A percentile compares a stretch with the other conserved stretches of the same genome.
Evolutionary conservation across 2,329 filamentous ascomycete genomes (phyloP).

Genomic region (Fusarium scirpi): DNA sequence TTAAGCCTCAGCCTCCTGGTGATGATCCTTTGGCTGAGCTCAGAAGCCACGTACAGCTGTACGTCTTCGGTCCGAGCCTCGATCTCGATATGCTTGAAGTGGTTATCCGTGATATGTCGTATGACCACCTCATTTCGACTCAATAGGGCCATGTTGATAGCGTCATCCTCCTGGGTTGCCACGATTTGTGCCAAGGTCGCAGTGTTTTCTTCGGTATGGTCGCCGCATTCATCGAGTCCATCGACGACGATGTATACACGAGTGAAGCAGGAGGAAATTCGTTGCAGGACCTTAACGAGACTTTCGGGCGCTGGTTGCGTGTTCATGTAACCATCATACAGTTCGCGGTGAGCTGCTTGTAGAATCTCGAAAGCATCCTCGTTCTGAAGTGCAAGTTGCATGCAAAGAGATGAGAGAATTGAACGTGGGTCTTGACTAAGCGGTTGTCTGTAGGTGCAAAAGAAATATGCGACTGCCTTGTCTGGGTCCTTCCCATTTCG

Average conservation of each 20-base stretch:
- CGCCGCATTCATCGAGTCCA: conserved; percentile 15
- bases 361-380: neutral
- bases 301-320: neutral
- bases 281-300: fast-evolving
- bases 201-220: neutral
- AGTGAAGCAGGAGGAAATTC: neutral
- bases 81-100: conserved; percentile 1
- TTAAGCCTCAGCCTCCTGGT: neutral
- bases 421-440: neutral
- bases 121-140: conserved; percentile 26
- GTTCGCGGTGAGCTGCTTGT: neutral
- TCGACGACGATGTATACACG: neutral
- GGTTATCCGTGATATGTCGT: fast-evolving
- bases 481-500: neutral
- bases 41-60: conserved; percentile 20
- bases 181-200: neutral
- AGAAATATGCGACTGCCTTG: neutral
- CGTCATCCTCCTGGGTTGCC: neutral
- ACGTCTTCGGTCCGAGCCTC: conserved; percentile 15
- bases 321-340: neutral
- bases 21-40: conserved; percentile 14
- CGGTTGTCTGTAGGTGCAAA: neutral
- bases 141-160: conserved; percentile 1
- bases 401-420: neutral
- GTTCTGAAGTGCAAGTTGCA: neutral